phyloP scores from a whole-genome alignment of 371 early-diverging fungal species.

The Mortierella sp. region DNA sequence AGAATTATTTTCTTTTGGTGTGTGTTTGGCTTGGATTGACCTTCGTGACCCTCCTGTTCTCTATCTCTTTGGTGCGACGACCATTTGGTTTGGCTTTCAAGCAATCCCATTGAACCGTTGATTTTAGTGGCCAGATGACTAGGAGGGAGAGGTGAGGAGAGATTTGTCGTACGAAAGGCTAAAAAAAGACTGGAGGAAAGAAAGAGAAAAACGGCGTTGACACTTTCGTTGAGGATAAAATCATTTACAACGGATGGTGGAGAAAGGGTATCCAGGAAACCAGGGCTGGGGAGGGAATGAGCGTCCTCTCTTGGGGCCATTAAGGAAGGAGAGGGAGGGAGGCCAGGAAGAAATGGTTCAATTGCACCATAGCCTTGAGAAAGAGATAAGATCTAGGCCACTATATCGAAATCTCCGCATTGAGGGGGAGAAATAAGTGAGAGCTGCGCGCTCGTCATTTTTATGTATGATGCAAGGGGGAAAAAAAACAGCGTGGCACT shows the following conservation, averaged over 20 bases:
- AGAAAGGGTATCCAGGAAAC: background rate
- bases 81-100: background rate
- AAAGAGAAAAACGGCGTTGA: too few relatives aligned
- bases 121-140: background rate
- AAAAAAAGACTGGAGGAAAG: background rate
- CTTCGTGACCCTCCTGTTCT: background rate
- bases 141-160: too few relatives aligned
- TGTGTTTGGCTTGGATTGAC: background rate
- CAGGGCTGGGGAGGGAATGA: background rate
- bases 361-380: background rate
- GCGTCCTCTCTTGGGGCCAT: too few relatives aligned
- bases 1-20: background rate
- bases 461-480: background rate
- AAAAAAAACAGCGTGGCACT: conserved; percentile 5
- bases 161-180: background rate
- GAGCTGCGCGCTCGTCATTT: conserved; percentile 9
- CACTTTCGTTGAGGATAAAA: too few relatives aligned
- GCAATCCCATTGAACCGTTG: background rate
- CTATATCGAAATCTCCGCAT: background rate
- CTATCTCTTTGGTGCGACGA: background rate
- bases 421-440: background rate
- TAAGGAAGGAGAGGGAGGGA: too few relatives aligned
- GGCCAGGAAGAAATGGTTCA: background rate
- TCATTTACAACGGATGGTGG: background rate
- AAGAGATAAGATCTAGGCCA: conserved; percentile 1